A percentile compares a stretch with the other conserved stretches of the same genome.
These are phyloP conservation scores for Chenopodium album DNA, from an alignment of 148 eudicot genomes.

Conservation along the genomic window DNA sequence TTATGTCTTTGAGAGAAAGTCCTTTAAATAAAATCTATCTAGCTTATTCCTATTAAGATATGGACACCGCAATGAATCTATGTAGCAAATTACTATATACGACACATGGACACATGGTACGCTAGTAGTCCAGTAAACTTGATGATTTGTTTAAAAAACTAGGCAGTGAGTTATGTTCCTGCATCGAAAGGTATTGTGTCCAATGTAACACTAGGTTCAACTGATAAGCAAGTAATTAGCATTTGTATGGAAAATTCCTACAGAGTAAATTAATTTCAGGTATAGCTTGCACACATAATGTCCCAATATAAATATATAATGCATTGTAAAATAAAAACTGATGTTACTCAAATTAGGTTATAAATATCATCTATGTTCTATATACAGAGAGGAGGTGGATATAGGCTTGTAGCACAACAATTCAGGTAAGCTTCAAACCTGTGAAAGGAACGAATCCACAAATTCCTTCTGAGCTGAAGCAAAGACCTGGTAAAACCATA, in stretches of 20 bases:
- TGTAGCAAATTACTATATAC: not conserved
- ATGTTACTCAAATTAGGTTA: too few relatives aligned
- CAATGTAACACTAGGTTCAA: not conserved
- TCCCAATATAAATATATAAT: not conserved
- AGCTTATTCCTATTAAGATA: not conserved
- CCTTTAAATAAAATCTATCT: not conserved
- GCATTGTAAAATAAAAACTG: not conserved
- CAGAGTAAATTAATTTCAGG: not conserved
- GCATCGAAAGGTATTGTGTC: not conserved
- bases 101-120: not conserved
- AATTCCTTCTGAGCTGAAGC: constrained; percentile 91
- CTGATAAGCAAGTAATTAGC: not conserved
- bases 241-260: not conserved
- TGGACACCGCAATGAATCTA: not conserved
- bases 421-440: constrained; percentile 46
- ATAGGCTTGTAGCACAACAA: not conserved
- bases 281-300: not conserved
- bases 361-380: not conserved
- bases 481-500: constrained; percentile 56
- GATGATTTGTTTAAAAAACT: not conserved
- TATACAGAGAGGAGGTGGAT: not conserved
- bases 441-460: constrained; percentile 90
- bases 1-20: not conserved
- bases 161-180: not conserved
- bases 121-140: not conserved